A percentile compares a stretch with the other conserved stretches of the same genome.
phyloP scores from a whole-genome alignment of 192 early-diverging fungal genomes.

The Ambispora gerdemannii region DNA sequence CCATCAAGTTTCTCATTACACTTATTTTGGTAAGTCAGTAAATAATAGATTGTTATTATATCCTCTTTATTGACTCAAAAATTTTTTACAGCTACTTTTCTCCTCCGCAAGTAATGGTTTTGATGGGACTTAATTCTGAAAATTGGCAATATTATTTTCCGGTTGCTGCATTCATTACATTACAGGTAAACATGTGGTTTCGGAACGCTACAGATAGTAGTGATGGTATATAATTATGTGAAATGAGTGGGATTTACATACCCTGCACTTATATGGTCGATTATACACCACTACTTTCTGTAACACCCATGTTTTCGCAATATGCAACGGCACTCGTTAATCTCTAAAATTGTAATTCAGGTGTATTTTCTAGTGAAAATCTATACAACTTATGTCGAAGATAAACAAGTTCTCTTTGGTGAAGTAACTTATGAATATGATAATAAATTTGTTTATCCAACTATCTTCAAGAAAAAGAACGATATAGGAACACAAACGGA shows the following conservation, averaged over 20 bases:
- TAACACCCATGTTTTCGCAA: no score
- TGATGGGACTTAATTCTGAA: neutral
- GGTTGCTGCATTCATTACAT: neutral
- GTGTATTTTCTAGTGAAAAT: neutral
- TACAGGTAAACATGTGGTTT: neutral
- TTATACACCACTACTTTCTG: no score
- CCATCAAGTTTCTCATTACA: neutral
- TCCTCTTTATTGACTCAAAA: neutral
- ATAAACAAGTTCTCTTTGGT: conserved; percentile 2
- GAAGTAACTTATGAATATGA: conserved; percentile 7
- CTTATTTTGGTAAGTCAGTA: neutral
- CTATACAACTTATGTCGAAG: neutral
- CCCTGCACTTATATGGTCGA: no score
- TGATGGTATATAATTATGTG: no score
- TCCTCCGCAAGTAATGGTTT: conserved; percentile 3
- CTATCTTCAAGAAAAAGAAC: neutral
- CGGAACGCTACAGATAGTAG: neutral
- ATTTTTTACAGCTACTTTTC: neutral
- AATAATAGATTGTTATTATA: neutral
- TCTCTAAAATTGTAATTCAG: no score
- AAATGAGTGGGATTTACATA: no score
- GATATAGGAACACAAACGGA: neutral
- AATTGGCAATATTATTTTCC: neutral
- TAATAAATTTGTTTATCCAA: conserved; percentile 7
- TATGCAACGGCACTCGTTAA: no score